Percentiles rank a stretch among this genome's conserved stretches.
Evolutionary conservation across 2,329 filamentous ascomycete species (phyloP).

Genomic region (Ophiocordyceps camponoti-floridani): DNA sequence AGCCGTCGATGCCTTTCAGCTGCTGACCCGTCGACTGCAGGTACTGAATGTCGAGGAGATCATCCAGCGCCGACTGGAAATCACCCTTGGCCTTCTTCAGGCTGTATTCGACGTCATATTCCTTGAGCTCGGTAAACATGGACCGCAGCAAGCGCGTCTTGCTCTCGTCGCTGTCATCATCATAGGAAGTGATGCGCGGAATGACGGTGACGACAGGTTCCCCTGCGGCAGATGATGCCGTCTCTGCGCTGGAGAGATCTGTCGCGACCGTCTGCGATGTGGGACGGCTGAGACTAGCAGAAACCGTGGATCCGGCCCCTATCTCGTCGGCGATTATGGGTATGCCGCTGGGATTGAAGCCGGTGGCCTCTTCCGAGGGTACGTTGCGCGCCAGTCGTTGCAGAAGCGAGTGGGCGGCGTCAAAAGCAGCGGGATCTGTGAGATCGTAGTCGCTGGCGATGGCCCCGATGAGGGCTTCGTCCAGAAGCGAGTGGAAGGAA

Average conservation of each 20-base stretch:
- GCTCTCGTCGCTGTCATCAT: constrained; percentile 30
- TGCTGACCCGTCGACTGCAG: constrained; percentile 49
- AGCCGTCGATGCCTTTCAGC: constrained; percentile 67
- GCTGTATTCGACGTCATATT: constrained; percentile 45
- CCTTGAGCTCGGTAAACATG: constrained; percentile 55
- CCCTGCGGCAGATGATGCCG: constrained; percentile 6
- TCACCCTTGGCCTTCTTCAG: constrained; percentile 51
- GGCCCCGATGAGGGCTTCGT: constrained; percentile 59
- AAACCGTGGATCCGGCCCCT: constrained; percentile 8
- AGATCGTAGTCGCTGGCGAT: constrained; percentile 62
- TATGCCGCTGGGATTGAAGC: constrained; percentile 64
- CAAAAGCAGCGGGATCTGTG: constrained; percentile 27
- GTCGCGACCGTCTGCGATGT: constrained; percentile 11
- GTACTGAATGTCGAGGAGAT: constrained; percentile 62
- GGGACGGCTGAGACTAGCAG: constrained; percentile 11
- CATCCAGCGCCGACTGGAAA: constrained; percentile 55
- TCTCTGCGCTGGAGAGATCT: constrained; percentile 7
- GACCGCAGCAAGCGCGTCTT: constrained; percentile 46
- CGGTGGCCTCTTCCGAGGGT: constrained; percentile 47
- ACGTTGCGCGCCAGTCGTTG: constrained; percentile 48
- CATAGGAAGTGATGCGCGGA: constrained; percentile 15
- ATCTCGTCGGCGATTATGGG: constrained; percentile 21
- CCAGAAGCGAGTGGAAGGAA: constrained; percentile 56
- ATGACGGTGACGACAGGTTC: constrained; percentile 6
- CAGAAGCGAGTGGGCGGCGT: constrained; percentile 39